phyloP scores from a whole-genome alignment of 257 asterid species.

The Rubia yunnanensis region DNA sequence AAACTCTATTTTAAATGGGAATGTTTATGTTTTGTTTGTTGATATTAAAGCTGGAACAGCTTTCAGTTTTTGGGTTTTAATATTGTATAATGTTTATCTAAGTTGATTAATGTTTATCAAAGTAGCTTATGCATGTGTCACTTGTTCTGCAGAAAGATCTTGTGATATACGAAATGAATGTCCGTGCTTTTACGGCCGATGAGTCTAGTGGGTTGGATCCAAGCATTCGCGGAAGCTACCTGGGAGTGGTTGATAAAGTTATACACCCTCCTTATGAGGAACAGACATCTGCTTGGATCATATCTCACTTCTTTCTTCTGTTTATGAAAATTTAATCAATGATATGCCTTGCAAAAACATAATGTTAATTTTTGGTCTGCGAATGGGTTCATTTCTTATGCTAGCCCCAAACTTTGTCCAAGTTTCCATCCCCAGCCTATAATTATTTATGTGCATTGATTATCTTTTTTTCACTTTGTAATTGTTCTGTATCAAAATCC shows the following conservation, averaged over 20 bases:
- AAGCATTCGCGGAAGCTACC: slow-evolving; percentile 77
- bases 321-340: too few relatives aligned
- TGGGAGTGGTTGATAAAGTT: slow-evolving; percentile 91
- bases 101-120: background rate
- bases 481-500: background rate
- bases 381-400: background rate
- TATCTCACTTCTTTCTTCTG: background rate
- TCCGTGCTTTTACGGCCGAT: slow-evolving; percentile 89
- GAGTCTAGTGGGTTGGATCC: slow-evolving; percentile 74
- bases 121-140: slow-evolving; percentile 3
- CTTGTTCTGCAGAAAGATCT: slow-evolving; percentile 72
- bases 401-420: background rate
- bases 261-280: background rate
- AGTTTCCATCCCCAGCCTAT: background rate
- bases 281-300: background rate
- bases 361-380: background rate
- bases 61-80: slow-evolving; percentile 2
- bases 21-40: background rate
- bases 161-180: slow-evolving; percentile 93
- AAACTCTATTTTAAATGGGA: background rate
- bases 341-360: background rate
- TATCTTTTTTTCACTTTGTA: background rate
- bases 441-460: background rate
- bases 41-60: slow-evolving; percentile 1
- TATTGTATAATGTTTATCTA: background rate